Conservation (phyloP, 2,329 filamentous ascomycete genomes). For the Talaromyces sp. region DNA sequence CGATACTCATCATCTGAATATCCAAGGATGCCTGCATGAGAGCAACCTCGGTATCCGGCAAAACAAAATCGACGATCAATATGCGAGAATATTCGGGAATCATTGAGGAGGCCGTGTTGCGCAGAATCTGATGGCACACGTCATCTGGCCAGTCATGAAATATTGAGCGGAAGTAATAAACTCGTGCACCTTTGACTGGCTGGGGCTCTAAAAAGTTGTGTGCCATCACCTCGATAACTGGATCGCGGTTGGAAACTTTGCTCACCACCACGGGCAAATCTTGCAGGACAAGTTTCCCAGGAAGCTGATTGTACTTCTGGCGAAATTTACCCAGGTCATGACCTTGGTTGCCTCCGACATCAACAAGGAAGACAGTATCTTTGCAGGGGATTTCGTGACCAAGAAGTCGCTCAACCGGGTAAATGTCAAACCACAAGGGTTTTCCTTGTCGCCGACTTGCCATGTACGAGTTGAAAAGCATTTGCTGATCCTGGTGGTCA, state of each 20-base stretch:
- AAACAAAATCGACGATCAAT: constrained; percentile 41
- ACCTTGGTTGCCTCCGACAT: constrained; percentile 47
- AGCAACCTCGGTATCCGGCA: constrained; percentile 32
- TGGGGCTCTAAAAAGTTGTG: constrained; percentile 39
- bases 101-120: constrained; percentile 37
- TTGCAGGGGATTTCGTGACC: constrained; percentile 26
- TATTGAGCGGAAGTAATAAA: constrained; percentile 42
- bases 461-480: constrained; percentile 39
- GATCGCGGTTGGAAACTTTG: constrained; percentile 4
- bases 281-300: constrained; percentile 42
- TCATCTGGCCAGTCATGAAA: constrained; percentile 44
- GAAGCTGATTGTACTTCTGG: constrained; percentile 33
- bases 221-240: constrained; percentile 33
- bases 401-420: constrained; percentile 30
- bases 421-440: constrained; percentile 36
- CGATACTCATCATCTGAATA: constrained; percentile 44
- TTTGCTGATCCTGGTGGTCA: constrained; percentile 27
- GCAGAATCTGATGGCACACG: constrained; percentile 35
- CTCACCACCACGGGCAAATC: constrained; percentile 39
- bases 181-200: constrained; percentile 35
- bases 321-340: constrained; percentile 40
- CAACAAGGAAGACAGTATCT: constrained; percentile 42
- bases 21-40: constrained; percentile 36
- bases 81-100: constrained; percentile 33
- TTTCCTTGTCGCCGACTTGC: constrained; percentile 33